These are phyloP conservation scores for Rhodotorula paludigena DNA, from an alignment of 768 basidiomycete species.

Conservation along the genomic window DNA sequence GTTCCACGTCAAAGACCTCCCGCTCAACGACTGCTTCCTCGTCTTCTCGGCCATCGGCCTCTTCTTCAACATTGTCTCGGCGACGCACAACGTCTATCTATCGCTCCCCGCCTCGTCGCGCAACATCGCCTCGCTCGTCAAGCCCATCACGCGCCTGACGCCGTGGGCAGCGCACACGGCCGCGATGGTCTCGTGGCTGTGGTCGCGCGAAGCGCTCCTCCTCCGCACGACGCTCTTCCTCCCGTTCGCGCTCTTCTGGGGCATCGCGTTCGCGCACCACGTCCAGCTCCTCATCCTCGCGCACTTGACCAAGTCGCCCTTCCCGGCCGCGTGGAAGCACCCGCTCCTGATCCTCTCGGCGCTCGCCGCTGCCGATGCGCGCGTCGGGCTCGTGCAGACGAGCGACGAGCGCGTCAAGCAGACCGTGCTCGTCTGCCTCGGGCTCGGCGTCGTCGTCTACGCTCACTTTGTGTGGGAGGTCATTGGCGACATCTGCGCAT, in stretches of 20 bases:
- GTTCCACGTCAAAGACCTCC: slow-evolving; percentile 58
- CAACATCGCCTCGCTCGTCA: slow-evolving; percentile 43
- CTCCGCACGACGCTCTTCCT: slow-evolving; percentile 71
- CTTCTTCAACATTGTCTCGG: slow-evolving; percentile 66
- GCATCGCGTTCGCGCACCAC: slow-evolving; percentile 56
- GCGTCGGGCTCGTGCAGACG: slow-evolving; percentile 56
- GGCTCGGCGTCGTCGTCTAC: slow-evolving; percentile 50
- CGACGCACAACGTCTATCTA: slow-evolving; percentile 51
- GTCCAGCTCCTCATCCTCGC: slow-evolving; percentile 89
- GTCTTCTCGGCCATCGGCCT: slow-evolving; percentile 65
- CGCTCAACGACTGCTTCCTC: slow-evolving; percentile 84
- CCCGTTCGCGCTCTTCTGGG: slow-evolving; percentile 88
- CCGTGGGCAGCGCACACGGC: slow-evolving; percentile 68
- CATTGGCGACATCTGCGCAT: slow-evolving; percentile 80
- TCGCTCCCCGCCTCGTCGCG: slow-evolving; percentile 34
- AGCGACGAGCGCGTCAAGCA: slow-evolving; percentile 15
- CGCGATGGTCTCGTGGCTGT: slow-evolving; percentile 78
- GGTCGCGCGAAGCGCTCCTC: slow-evolving; percentile 57
- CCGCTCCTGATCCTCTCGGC: slow-evolving; percentile 78
- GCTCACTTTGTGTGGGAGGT: slow-evolving; percentile 65
- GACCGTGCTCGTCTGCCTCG: slow-evolving; percentile 35
- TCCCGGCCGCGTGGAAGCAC: slow-evolving; percentile 70
- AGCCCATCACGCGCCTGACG: slow-evolving; percentile 67
- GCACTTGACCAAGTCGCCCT: slow-evolving; percentile 75
- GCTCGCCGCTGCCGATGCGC: slow-evolving; percentile 74